Evolutionary conservation across 768 basidiomycete species (phyloP).

Genomic region (Butyriboletus loyo): DNA sequence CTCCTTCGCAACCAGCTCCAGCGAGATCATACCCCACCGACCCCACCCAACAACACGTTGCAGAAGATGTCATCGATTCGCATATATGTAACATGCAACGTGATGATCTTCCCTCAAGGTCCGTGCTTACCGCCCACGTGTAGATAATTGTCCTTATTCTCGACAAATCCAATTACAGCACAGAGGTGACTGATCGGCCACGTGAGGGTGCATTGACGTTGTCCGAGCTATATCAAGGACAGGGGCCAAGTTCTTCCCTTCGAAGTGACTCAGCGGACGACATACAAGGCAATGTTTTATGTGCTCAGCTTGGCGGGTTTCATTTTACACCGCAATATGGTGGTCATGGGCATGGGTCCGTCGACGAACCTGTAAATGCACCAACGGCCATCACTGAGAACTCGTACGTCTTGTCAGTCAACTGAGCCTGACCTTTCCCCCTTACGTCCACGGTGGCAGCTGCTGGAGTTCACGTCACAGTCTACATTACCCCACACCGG

Average conservation of each 20-base stretch:
- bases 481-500: slow-evolving; percentile 26
- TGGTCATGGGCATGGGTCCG: slow-evolving; percentile 9
- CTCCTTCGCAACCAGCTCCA: slow-evolving; percentile 21
- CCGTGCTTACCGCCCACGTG: slow-evolving; percentile 29
- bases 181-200: slow-evolving; percentile 19
- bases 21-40: slow-evolving; percentile 28
- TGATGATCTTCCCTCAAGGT: slow-evolving; percentile 35
- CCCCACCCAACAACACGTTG: slow-evolving; percentile 26
- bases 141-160: slow-evolving; percentile 8
- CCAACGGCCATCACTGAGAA: slow-evolving; percentile 28
- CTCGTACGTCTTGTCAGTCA: slow-evolving; percentile 20
- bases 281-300: slow-evolving; percentile 21
- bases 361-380: slow-evolving; percentile 21
- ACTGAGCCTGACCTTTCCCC: slow-evolving; percentile 7
- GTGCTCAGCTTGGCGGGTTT: slow-evolving; percentile 23
- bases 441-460: slow-evolving; percentile 28
- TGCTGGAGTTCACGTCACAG: slow-evolving; percentile 22
- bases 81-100: slow-evolving; percentile 26
- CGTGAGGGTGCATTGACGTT: slow-evolving; percentile 18
- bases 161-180: slow-evolving; percentile 20
- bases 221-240: slow-evolving; percentile 20
- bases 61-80: slow-evolving; percentile 29
- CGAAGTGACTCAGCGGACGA: slow-evolving; percentile 21
- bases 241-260: slow-evolving; percentile 13
- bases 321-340: slow-evolving; percentile 22